Base-by-base conservation (phyloP, 192 early-diverging fungal genomes). In the Endogone sp. region DNA sequence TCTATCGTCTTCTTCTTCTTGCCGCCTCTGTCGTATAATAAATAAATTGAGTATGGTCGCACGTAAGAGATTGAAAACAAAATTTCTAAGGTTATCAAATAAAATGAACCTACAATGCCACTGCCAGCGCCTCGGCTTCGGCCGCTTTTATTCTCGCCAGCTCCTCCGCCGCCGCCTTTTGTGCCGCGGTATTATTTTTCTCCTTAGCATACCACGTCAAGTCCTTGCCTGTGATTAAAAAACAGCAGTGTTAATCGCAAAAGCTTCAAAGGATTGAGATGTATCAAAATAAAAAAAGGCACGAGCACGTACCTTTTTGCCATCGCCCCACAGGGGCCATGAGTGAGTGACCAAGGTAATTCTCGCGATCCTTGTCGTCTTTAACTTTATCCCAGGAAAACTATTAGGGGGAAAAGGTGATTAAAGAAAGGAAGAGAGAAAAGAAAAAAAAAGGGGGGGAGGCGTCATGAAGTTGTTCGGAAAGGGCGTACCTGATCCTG, bases 321-420 rank as follows among this genome's bases (percentile, higher is more conserved):
- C 90, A 94, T 21, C 91, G 82, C 2, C 93, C 93, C 0, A 92
- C 89, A 3, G 93, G 90, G 9, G 93, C 93, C 60, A 84, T 82
- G 21, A 94, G 55, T 3, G 91, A 92, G 78, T 94, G 89, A 6
- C 93, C 93, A 22, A 94, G 82, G 71, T 94, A 94, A 75, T 93
- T 91, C 81, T 94, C 93, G 29, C 93, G 79, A 67, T 91, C 76
- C 67, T 91, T 88, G 65, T 90, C 88, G 20, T 82, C 78, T 62
- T 89, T 87, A 16, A 86, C 83, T 55, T 84, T 78, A 11, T 86
- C 82, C 86, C 86, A 88, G 8, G 67, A 81, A 58, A 88, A 88
- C 74, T 84, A 61, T n/a, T n/a, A n/a, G n/a, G 21, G 57, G 9
- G 13, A 28, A 32, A 27, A 22, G 37, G 37, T 0, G 22, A 32